A percentile compares a stretch with the other conserved stretches of the same genome.
phyloP scores from a whole-genome alignment of 2,329 filamentous ascomycete genomes.

The Botrytis byssoidea region DNA sequence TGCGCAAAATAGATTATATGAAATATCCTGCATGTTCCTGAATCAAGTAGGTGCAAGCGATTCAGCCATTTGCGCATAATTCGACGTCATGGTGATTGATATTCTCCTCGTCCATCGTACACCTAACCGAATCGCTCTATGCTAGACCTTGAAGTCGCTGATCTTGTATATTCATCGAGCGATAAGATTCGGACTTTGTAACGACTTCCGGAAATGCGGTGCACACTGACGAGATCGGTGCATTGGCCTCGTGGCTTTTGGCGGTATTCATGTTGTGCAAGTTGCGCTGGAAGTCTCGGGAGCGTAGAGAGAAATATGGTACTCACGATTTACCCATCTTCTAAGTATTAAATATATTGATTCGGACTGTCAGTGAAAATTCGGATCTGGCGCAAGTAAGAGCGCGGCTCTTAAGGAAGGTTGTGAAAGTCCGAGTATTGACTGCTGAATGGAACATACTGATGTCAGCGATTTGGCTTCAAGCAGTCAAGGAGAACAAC shows the following conservation, averaged over 20 bases:
- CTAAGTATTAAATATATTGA: slow-evolving; percentile 13
- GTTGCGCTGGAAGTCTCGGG: slow-evolving; percentile 4
- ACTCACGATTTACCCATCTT: slow-evolving; percentile 27
- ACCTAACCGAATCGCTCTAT: background rate
- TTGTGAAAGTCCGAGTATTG: slow-evolving; percentile 3
- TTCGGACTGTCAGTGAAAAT: background rate
- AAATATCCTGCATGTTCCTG: background rate
- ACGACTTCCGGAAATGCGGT: slow-evolving; percentile 4
- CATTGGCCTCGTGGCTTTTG: slow-evolving; percentile 15
- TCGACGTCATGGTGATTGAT: background rate
- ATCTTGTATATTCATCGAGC: background rate
- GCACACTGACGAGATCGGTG: background rate
- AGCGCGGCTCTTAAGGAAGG: slow-evolving; percentile 15
- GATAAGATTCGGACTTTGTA: slow-evolving; percentile 1
- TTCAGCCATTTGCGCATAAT: background rate
- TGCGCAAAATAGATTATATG: background rate
- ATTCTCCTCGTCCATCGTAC: background rate
- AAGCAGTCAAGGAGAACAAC: background rate
- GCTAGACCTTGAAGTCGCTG: background rate
- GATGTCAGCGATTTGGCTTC: slow-evolving; percentile 11
- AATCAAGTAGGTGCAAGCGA: background rate
- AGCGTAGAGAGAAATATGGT: slow-evolving; percentile 9
- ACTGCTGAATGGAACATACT: background rate
- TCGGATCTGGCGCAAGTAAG: slow-evolving; percentile 10
- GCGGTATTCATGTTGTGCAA: slow-evolving; percentile 6